Conservation (phyloP, 805 yeast species). For the Barnettozyma siamensis region DNA sequence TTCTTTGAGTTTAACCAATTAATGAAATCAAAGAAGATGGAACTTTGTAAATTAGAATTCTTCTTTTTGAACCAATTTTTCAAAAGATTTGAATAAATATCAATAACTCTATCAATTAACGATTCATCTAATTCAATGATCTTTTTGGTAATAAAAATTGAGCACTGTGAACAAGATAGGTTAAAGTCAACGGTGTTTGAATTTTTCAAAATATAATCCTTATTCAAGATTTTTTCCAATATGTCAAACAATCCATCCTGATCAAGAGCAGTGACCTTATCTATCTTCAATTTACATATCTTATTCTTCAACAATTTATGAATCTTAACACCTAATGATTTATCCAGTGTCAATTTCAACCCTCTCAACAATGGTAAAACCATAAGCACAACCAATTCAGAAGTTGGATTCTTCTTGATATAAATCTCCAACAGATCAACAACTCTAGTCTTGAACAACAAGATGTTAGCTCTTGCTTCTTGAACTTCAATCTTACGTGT, state of each 20-base stretch:
- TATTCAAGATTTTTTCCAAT: constrained; percentile 39
- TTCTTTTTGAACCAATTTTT: constrained; percentile 53
- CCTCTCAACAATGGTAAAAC: constrained; percentile 53
- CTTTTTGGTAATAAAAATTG: constrained; percentile 59
- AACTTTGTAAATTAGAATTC: constrained; percentile 43
- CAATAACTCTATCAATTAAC: constrained; percentile 40
- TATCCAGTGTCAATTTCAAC: constrained; percentile 64
- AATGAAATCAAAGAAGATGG: constrained; percentile 67
- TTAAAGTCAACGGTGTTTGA: constrained; percentile 33
- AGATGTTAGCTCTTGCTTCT: constrained; percentile 75
- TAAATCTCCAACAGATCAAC: constrained; percentile 72
- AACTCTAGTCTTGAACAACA: constrained; percentile 70
- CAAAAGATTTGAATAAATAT: constrained; percentile 50
- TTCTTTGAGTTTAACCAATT: constrained; percentile 66
- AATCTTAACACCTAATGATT: constrained; percentile 65
- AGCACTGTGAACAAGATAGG: constrained; percentile 50
- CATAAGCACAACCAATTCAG: constrained; percentile 36
- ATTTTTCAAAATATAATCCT: constrained; percentile 25
- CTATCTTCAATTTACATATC: constrained; percentile 44
- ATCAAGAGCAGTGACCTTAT: constrained; percentile 16
- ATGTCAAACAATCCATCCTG: constrained; percentile 20
- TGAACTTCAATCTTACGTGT: constrained; percentile 66
- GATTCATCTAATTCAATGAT: constrained; percentile 33
- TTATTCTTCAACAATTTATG: constrained; percentile 61
- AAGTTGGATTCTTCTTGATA: constrained; percentile 29